A percentile compares a stretch with the other conserved stretches of the same genome.
These are phyloP conservation scores for Nicotiana otophora DNA, from an alignment of 257 asterid genomes.

Conservation along the genomic window DNA sequence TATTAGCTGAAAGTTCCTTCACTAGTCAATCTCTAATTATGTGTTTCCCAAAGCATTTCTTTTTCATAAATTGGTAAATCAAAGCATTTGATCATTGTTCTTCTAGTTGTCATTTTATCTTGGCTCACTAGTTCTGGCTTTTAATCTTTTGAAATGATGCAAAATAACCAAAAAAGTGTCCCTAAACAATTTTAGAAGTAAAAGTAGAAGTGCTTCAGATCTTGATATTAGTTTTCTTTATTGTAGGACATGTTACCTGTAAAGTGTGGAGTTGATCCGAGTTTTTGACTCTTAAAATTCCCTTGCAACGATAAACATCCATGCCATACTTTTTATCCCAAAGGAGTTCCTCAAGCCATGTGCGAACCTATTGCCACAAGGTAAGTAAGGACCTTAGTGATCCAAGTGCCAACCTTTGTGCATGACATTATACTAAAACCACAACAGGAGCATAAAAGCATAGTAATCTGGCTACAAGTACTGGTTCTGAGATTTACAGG, in stretches of 20 bases:
- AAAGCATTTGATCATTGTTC: no score
- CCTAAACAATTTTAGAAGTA: no score
- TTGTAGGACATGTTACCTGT: constrained; percentile 42
- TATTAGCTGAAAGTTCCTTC: no score
- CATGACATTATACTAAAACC: background rate
- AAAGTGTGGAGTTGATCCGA: constrained; percentile 74
- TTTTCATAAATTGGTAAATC: no score
- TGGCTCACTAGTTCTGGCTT: no score
- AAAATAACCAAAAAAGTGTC: no score
- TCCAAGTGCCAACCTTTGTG: background rate
- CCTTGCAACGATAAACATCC: constrained; percentile 97
- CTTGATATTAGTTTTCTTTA: background rate
- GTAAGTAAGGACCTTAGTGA: background rate
- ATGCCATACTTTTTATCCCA: constrained; percentile 87
- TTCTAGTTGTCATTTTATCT: no score
- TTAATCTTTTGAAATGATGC: no score
- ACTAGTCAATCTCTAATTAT: no score
- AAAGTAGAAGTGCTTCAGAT: no score
- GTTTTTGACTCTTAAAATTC: constrained; percentile 54
- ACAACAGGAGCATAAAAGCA: background rate
- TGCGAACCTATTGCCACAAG: constrained; percentile 36
- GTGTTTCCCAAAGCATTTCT: no score
- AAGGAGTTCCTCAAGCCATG: constrained; percentile 88
- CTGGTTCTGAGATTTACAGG: background rate
- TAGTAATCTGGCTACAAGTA: background rate